These are phyloP conservation scores for Eimeria praecox DNA, from an alignment of 169 alveolate genomes.

Conservation along the genomic window DNA sequence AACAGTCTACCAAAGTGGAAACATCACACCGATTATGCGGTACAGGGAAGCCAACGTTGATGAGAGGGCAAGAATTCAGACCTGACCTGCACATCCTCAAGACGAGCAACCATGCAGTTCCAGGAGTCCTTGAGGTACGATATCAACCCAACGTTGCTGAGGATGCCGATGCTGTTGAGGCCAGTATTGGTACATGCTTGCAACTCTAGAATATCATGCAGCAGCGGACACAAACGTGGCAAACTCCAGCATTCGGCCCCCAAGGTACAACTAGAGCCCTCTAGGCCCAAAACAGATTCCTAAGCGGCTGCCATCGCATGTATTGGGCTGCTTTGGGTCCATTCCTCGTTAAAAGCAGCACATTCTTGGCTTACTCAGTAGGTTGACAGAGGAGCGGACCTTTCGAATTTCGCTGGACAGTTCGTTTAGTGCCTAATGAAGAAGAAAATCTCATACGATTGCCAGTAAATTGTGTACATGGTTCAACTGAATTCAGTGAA, in stretches of 20 bases:
- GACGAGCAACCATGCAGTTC: background rate
- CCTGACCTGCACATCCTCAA: constrained; percentile 36
- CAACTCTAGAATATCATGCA: background rate
- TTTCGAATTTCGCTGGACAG: background rate
- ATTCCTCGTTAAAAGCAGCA: background rate
- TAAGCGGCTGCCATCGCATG: background rate
- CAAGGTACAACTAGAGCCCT: background rate
- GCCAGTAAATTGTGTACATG: background rate
- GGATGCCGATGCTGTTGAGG: background rate
- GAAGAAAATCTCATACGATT: background rate
- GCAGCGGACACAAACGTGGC: background rate
- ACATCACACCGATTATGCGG: background rate
- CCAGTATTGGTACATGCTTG: constrained; percentile 2
- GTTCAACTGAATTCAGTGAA: background rate
- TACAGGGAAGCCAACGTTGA: background rate
- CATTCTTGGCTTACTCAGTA: background rate
- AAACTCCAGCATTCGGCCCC: background rate
- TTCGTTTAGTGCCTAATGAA: background rate
- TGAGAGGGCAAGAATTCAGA: background rate
- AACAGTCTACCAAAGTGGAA: background rate
- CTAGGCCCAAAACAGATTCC: background rate
- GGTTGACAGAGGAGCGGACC: constrained; percentile 44
- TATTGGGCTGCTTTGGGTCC: background rate
- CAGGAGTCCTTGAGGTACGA: constrained; percentile 16
- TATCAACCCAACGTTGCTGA: constrained; percentile 27